Evolutionary conservation across 2,329 filamentous ascomycete genomes (phyloP).

Genomic region (Alternaria novae-zelandiae): DNA sequence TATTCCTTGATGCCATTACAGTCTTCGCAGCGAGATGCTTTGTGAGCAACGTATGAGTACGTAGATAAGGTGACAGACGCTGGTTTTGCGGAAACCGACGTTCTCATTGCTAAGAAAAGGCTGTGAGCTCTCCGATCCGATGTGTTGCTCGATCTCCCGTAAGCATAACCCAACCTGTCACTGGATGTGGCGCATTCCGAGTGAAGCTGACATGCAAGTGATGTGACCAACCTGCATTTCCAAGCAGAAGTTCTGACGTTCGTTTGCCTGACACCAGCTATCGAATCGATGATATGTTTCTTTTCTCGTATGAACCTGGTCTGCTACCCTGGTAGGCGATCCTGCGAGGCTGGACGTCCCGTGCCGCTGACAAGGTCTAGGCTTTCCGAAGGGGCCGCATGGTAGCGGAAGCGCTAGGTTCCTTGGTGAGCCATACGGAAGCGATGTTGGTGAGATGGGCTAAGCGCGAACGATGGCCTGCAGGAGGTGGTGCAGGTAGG

Average conservation of each 20-base stretch:
- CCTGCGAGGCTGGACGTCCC: slow-evolving; percentile 1
- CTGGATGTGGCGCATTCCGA: not conserved
- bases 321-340: not conserved
- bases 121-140: not conserved
- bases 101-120: not conserved
- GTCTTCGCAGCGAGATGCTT: not conserved
- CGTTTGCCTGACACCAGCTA: not conserved
- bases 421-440: not conserved
- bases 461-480: not conserved
- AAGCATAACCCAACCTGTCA: not conserved
- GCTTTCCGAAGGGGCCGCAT: not conserved
- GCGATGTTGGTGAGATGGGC: not conserved
- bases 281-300: not conserved
- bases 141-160: not conserved
- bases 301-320: not conserved
- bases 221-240: not conserved
- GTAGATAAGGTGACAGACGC: not conserved
- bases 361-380: not conserved
- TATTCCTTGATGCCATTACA: not conserved
- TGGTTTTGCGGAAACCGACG: not conserved
- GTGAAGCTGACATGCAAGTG: not conserved
- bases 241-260: not conserved
- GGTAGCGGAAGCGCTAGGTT: slow-evolving; percentile 4
- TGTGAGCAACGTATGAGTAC: not conserved
- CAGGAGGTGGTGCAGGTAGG: not conserved